Evolutionary conservation across 768 basidiomycete species (phyloP), one percentile per base, ranked within the genome.

Genomic region (Termitomyces titanicus): DNA sequence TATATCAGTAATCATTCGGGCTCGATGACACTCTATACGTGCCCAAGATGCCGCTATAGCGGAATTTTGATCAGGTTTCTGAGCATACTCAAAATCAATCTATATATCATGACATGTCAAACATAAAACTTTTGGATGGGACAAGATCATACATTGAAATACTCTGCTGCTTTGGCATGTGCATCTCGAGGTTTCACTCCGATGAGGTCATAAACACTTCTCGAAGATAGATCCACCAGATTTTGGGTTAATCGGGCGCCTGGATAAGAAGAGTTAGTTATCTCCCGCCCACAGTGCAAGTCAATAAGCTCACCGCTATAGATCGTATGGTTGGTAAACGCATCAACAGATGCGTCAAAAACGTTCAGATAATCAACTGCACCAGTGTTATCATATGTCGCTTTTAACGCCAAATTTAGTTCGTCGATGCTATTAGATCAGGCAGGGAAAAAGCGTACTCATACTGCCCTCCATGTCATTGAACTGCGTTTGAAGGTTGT

Each of bases 11-110:
- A 24, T 24, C 20, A 47, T 22, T 47, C 20, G 12, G 22, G 15
- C 24, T 24, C 20, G 11, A 38, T 3, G 17, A 25, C 11, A 24
- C 4, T 1, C 42, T 10, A 11, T 22, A 47, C 71, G 47, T 67
- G 84, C 86, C 84, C 83, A 83, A 20, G 84, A 75, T 5, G 82
- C 78, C n/a, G 83, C 83, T 20, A 87, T 70, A 73, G 79, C 80
- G 0, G 85, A 86, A 0, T 79, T 81, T 63, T 85, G 76, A 31
- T 84, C 83, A 1, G 86, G 86, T 3, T 81, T 75, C 62, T 87
- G 78, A 37, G 74, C 79, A 61, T 79, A 83, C 59, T 84, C 81
- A 71, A 72, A 75, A 61, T 76, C 75, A 54, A 73, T 75, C 54
- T 76, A 56, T 12, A 29, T 31, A 44, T 45, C 20, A 54, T 51